phyloP scores from a whole-genome alignment of 2,329 filamentous ascomycete genomes.

The Aspergillus costaricaensis region DNA sequence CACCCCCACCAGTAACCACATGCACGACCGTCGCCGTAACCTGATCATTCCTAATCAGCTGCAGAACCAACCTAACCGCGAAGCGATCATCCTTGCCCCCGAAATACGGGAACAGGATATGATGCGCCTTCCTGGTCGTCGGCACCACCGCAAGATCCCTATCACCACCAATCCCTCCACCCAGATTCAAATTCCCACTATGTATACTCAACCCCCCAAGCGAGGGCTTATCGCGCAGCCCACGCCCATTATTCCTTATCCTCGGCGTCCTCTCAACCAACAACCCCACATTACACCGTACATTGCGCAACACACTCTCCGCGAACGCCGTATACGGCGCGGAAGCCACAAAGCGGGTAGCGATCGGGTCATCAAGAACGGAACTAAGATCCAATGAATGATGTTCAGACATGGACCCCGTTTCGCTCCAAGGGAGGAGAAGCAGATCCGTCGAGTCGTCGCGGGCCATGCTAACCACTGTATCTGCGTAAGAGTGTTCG shows the following conservation, averaged over 20 bases:
- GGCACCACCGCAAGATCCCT: too few species aligned
- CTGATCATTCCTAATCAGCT: conserved; percentile 75
- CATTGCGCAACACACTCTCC: too few species aligned
- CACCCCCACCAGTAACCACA: conserved; percentile 38
- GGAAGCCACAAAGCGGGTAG: conserved; percentile 59
- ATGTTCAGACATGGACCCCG: conserved; percentile 71
- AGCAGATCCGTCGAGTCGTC: conserved; percentile 73
- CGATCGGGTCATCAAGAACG: conserved; percentile 49
- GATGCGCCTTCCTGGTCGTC: conserved; percentile 57
- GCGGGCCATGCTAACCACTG: conserved; percentile 68
- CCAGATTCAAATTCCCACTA: too few species aligned
- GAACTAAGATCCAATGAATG: conserved; percentile 33
- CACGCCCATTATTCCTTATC: too few species aligned
- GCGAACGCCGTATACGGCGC: conserved; percentile 72
- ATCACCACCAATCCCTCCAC: too few species aligned
- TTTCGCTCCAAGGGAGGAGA: conserved; percentile 87
- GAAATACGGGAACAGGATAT: conserved; percentile 84
- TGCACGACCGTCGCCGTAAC: conserved; percentile 77
- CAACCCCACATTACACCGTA: too few species aligned
- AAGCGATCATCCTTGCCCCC: conserved; percentile 79
- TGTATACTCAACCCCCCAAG: too few species aligned
- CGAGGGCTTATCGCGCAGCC: too few species aligned
- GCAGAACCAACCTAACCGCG: conserved; percentile 77
- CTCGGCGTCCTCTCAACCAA: too few species aligned
- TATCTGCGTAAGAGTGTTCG: conserved; percentile 75